Evolutionary conservation across 139 green algal species (phyloP).

Genomic region (Chlamydomonas eustigma): DNA sequence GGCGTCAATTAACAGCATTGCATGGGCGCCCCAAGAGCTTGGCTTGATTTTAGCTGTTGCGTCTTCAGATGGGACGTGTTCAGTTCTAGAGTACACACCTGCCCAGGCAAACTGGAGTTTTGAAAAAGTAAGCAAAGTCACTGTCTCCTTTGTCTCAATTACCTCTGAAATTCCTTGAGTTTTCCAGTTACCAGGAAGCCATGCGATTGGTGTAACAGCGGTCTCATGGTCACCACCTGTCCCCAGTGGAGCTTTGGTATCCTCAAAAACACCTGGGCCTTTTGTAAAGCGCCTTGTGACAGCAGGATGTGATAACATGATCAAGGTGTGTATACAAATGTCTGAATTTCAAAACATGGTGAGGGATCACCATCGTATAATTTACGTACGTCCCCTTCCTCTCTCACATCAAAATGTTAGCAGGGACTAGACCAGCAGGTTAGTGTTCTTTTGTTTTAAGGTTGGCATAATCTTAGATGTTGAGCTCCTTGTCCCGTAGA

Average conservation of each 20-base stretch:
- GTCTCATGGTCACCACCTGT: slow-evolving; percentile 88
- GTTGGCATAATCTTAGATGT: no score
- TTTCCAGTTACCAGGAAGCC: slow-evolving; percentile 45
- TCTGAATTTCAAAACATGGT: no score
- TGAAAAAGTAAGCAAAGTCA: slow-evolving; percentile 46
- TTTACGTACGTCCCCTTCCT: no score
- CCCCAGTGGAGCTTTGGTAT: slow-evolving; percentile 57
- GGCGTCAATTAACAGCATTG: slow-evolving; percentile 88
- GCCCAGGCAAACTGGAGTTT: slow-evolving; percentile 45
- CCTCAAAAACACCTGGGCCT: slow-evolving; percentile 31
- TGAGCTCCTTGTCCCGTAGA: no score
- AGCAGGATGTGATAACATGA: slow-evolving; percentile 83
- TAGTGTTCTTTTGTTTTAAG: no score
- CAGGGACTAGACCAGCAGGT: no score
- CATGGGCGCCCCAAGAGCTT: slow-evolving; percentile 90
- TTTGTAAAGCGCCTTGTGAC: slow-evolving; percentile 68
- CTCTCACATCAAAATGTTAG: no score
- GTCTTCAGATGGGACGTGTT: slow-evolving; percentile 87
- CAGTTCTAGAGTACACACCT: slow-evolving; percentile 58
- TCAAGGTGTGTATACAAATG: slow-evolving; percentile 61
- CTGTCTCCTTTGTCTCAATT: no score
- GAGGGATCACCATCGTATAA: no score
- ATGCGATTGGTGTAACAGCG: slow-evolving; percentile 79
- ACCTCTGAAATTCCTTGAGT: no score
- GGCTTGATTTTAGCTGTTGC: slow-evolving; percentile 83